Base-by-base conservation (phyloP, 345 rosid species). In the Populus davidiana region DNA sequence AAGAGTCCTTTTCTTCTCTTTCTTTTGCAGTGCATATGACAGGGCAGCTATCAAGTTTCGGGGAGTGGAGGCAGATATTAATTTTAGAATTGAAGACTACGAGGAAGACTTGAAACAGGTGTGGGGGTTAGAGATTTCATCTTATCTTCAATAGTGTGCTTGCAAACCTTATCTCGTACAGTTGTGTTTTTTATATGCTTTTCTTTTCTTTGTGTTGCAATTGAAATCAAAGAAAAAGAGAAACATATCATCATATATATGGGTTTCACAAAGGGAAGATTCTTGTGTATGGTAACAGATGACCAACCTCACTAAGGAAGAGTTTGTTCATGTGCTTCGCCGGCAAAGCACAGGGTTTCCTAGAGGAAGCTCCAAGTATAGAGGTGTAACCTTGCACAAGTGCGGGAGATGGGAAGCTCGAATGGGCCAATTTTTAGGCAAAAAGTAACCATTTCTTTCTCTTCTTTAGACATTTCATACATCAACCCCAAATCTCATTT, bases 351-450 rank as follows among this genome's bases (percentile, higher is more conserved):
- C 97, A 14, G 99, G 98, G 33, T 90, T 88, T 81, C 99, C 97
- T 5, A 80, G 99, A 80, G 99, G 99, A 62, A 96, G 97, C 83
- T 96, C 98, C 44, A 96, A 93, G 79, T 96, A 90, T 81, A 91
- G 98, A 81, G 99, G 99, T 7, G 99, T 96, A 18, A 96, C 97
- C 70, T 89, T 96, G 87, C 99, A 96, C 81, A 96, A 96, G 81
- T 93, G 99, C 87, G 98, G 98, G 6, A 83, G 99, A 85, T 96
- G 99, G 99, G 99, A 96, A 84, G 92, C 98, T 73, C 81, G 99
- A 36, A 87, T 96, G 95, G 99, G 98, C 65, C 99, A 96, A 86
- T 90, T 96, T 75, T 80, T 96, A 5, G 93, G 94, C 81, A 96
- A 91, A 85, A 96, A 96, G 98, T 96, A 91, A 65, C 38, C 29